Conservation (phyloP, 2,329 filamentous ascomycete genomes). For the Fusarium annulatum region DNA sequence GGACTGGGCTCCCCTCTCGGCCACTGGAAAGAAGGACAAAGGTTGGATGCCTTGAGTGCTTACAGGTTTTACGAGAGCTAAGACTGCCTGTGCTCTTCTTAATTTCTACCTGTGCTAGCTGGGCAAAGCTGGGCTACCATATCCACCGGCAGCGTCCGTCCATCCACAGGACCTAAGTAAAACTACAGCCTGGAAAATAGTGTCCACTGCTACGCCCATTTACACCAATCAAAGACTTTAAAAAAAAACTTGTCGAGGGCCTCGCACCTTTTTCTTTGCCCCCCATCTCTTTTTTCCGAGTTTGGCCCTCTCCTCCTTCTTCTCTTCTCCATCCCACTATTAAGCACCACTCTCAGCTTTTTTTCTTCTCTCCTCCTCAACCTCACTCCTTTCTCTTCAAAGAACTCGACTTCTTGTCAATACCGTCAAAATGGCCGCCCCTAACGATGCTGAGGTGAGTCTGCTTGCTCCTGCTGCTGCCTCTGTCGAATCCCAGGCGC, state of each 20-base stretch:
- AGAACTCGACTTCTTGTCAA: constrained; percentile 52
- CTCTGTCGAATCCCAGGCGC: constrained; percentile 22
- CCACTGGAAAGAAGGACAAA: constrained; percentile 1
- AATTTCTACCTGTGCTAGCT: neutral
- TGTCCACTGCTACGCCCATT: constrained; percentile 42
- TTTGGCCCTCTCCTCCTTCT: constrained; percentile 46
- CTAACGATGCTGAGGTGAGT: constrained; percentile 59
- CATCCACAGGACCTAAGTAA: constrained; percentile 16
- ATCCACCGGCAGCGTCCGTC: constrained; percentile 40
- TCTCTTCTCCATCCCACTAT: constrained; percentile 46
- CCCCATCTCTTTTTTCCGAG: constrained; percentile 45
- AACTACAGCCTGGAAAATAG: constrained; percentile 24
- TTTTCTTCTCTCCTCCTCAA: constrained; percentile 40
- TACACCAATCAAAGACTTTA: constrained; percentile 52
- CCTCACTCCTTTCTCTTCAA: constrained; percentile 46
- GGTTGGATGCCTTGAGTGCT: neutral
- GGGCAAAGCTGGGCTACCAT: neutral
- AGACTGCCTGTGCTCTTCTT: constrained; percentile 19
- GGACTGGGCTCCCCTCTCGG: constrained; percentile 8
- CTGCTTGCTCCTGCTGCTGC: constrained; percentile 11
- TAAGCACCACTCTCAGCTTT: constrained; percentile 44
- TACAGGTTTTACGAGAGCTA: constrained; percentile 3
- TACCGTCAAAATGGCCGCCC: constrained; percentile 67
- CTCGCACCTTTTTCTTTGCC: constrained; percentile 50
- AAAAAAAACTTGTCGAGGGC: constrained; percentile 54